These are phyloP conservation scores for Xylaria intraflava DNA, from an alignment of 495 filamentous ascomycete species.

Conservation along the genomic window DNA sequence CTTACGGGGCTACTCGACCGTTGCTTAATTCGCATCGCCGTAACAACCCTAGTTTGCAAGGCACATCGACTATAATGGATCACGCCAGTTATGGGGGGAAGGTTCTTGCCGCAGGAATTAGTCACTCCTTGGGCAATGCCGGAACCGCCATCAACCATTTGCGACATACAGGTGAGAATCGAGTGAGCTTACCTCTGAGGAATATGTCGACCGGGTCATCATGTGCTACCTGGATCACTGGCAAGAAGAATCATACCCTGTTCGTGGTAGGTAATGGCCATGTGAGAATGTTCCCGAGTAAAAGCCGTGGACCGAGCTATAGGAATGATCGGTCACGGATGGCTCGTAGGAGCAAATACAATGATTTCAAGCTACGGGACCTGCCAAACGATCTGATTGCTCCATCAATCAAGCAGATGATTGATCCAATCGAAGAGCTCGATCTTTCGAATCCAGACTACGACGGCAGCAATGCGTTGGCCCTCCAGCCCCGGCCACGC, in stretches of 20 bases:
- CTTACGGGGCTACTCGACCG: conserved; percentile 49
- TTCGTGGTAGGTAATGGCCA: conserved; percentile 52
- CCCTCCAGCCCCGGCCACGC: conserved; percentile 31
- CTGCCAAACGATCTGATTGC: conserved; percentile 45
- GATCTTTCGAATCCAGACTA: conserved; percentile 41
- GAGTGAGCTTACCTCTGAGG: conserved; percentile 63
- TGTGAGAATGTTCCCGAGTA: conserved; percentile 63
- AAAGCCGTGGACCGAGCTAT: conserved; percentile 37
- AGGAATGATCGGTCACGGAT: conserved; percentile 45
- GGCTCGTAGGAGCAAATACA: conserved; percentile 44
- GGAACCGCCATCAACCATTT: conserved; percentile 72
- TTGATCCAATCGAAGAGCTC: conserved; percentile 44
- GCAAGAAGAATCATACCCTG: conserved; percentile 47
- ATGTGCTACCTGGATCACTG: conserved; percentile 52
- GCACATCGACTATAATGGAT: conserved; percentile 57
- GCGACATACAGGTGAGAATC: conserved; percentile 77
- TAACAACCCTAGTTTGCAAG: conserved; percentile 37
- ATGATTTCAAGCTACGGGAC: conserved; percentile 58
- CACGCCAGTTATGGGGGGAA: conserved; percentile 66
- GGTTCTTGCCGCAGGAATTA: conserved; percentile 73
- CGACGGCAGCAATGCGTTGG: conserved; percentile 37
- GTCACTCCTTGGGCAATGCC: conserved; percentile 75
- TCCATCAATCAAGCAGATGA: conserved; percentile 35
- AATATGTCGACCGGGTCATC: conserved; percentile 35
- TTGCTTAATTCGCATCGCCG: conserved; percentile 44